These are phyloP conservation scores for Xerocomellus amylosporus DNA, from an alignment of 768 basidiomycete genomes.

Conservation along the genomic window DNA sequence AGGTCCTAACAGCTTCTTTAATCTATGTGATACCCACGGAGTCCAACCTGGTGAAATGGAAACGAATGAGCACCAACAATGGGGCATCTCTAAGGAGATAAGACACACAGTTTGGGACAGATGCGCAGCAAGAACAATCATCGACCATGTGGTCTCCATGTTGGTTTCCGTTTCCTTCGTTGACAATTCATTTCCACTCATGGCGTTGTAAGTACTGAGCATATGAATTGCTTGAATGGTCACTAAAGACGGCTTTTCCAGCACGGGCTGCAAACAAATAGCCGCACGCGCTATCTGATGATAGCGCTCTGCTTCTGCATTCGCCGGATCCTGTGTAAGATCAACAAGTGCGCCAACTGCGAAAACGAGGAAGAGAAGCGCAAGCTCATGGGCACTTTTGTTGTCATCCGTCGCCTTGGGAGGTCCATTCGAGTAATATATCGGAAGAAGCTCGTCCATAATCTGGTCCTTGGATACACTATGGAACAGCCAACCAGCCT, in stretches of 20 bases:
- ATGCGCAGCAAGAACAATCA: slow-evolving; percentile 63
- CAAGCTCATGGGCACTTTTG: slow-evolving; percentile 47
- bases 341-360: slow-evolving; percentile 52
- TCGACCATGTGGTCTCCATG: slow-evolving; percentile 71
- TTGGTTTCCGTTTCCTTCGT: slow-evolving; percentile 64
- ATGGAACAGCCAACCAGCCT: slow-evolving; percentile 53
- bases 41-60: slow-evolving; percentile 50
- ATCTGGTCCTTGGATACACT: slow-evolving; percentile 47
- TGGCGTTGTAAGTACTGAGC: slow-evolving; percentile 65
- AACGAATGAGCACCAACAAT: slow-evolving; percentile 11
- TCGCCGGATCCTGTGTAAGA: slow-evolving; percentile 28
- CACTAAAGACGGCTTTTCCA: slow-evolving; percentile 68
- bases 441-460: slow-evolving; percentile 40
- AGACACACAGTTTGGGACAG: slow-evolving; percentile 59
- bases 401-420: slow-evolving; percentile 35
- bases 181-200: slow-evolving; percentile 59
- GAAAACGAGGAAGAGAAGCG: slow-evolving; percentile 47
- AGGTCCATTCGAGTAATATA: slow-evolving; percentile 36
- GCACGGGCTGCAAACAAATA: slow-evolving; percentile 61
- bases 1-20: slow-evolving; percentile 7
- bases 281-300: slow-evolving; percentile 65
- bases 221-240: slow-evolving; percentile 70
- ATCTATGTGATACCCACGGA: slow-evolving; percentile 49
- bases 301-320: slow-evolving; percentile 55
- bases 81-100: background rate